Evolutionary conservation across 2,329 filamentous ascomycete genomes (phyloP).

Genomic region (Uncinocarpus reesii): DNA sequence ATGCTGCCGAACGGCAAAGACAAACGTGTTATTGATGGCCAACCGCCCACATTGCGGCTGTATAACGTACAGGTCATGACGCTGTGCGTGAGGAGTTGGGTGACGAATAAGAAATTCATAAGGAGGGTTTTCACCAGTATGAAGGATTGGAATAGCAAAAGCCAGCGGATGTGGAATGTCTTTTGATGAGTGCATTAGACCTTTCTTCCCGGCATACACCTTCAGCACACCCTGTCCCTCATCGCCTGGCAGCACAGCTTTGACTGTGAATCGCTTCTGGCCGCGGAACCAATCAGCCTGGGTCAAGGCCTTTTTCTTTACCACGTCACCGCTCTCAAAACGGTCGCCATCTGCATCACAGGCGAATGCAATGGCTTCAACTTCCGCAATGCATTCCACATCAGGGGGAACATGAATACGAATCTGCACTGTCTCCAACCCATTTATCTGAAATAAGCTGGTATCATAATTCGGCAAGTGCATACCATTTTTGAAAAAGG

Average conservation of each 20-base stretch:
- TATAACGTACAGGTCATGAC: constrained; percentile 92
- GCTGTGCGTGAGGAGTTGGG: constrained; percentile 92
- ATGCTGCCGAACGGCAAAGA: constrained; percentile 91
- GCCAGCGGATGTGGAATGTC: constrained; percentile 90
- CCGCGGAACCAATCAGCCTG: constrained; percentile 87
- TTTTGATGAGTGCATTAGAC: constrained; percentile 94
- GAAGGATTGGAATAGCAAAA: constrained; percentile 77
- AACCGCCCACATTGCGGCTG: constrained; percentile 86
- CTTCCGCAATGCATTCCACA: constrained; percentile 83
- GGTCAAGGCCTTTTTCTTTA: constrained; percentile 75
- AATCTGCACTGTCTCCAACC: constrained; percentile 85
- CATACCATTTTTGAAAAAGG: constrained; percentile 73
- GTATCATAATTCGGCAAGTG: constrained; percentile 87
- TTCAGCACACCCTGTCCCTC: constrained; percentile 82
- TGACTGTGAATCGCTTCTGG: constrained; percentile 83
- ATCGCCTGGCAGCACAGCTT: constrained; percentile 81
- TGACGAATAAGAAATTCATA: constrained; percentile 91
- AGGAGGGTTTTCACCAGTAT: constrained; percentile 82
- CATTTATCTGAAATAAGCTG: constrained; percentile 71
- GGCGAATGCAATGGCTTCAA: constrained; percentile 71
- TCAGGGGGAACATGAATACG: constrained; percentile 80
- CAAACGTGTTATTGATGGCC: constrained; percentile 92
- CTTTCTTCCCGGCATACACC: constrained; percentile 85
- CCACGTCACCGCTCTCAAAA: constrained; percentile 80
- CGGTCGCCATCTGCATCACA: constrained; percentile 80